Percentiles rank a stretch among this genome's conserved stretches.
phyloP scores from a whole-genome alignment of 352 stramenopile genomes.

The Phytophthora ohioensis region DNA sequence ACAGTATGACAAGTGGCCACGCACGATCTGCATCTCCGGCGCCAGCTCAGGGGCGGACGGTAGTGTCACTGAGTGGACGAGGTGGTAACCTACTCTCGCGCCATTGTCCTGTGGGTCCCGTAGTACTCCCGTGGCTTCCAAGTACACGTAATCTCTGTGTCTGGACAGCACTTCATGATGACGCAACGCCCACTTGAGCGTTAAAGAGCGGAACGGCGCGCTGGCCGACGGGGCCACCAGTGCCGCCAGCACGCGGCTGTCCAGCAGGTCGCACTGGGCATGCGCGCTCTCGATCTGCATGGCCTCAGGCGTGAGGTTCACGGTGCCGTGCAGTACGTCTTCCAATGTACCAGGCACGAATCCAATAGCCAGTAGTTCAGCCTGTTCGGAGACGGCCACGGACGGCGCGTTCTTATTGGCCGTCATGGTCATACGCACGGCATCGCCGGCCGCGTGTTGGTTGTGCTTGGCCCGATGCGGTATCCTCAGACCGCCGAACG shows the following conservation, averaged over 20 bases:
- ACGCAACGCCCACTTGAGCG: constrained; percentile 73
- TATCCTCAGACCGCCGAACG: constrained; percentile 23
- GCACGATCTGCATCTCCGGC: constrained; percentile 74
- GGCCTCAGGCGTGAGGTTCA: constrained; percentile 66
- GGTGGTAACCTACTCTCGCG: constrained; percentile 59
- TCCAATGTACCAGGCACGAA: constrained; percentile 46
- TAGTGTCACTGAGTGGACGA: constrained; percentile 68
- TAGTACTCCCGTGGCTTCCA: constrained; percentile 70
- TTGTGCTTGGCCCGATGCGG: constrained; percentile 14
- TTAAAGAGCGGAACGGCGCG: constrained; percentile 67
- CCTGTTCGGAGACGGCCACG: constrained; percentile 25
- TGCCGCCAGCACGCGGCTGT: constrained; percentile 63
- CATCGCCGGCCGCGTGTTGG: constrained; percentile 6
- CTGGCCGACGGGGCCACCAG: constrained; percentile 48
- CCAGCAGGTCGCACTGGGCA: constrained; percentile 55
- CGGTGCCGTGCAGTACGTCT: constrained; percentile 60
- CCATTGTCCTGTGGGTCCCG: constrained; percentile 46
- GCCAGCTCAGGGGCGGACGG: constrained; percentile 58
- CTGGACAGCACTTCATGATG: constrained; percentile 64
- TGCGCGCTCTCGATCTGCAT: constrained; percentile 69
- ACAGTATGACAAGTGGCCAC: constrained; percentile 64
- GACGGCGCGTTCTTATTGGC: constrained; percentile 19
- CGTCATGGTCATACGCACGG: constrained; percentile 33
- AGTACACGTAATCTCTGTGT: constrained; percentile 73
- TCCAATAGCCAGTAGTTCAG: constrained; percentile 58